Evolutionary conservation across 495 filamentous ascomycete genomes (phyloP).

Genomic region (Neurospora hispaniola): DNA sequence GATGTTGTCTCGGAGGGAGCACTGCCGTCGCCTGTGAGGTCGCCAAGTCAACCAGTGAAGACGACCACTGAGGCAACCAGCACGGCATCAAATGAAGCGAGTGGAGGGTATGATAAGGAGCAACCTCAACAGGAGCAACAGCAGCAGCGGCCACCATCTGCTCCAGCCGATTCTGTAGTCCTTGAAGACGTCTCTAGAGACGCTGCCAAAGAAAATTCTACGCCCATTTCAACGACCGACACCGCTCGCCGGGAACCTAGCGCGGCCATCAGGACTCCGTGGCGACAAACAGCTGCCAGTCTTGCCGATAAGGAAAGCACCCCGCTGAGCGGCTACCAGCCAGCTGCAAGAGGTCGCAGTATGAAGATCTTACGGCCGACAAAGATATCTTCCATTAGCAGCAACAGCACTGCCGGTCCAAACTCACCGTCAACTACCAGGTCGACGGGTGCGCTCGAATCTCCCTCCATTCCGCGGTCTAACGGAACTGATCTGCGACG

Average conservation of each 20-base stretch:
- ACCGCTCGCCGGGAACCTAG: conserved; percentile 34
- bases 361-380: conserved; percentile 74
- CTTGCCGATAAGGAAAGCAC: conserved; percentile 40
- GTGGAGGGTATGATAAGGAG: conserved; percentile 26
- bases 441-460: conserved; percentile 38
- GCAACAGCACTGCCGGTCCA: conserved; percentile 9
- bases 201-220: conserved; percentile 21
- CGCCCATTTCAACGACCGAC: conserved; percentile 14
- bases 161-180: background rate
- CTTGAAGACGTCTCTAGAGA: background rate
- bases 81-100: conserved; percentile 28
- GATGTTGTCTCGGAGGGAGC: conserved; percentile 14
- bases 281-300: conserved; percentile 49
- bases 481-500: conserved; percentile 23
- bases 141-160: conserved; percentile 5
- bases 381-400: conserved; percentile 23
- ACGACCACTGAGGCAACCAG: conserved; percentile 20
- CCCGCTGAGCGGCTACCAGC: conserved; percentile 46
- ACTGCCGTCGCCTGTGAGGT: conserved; percentile 20
- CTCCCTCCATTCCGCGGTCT: conserved; percentile 21
- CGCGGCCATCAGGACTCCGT: conserved; percentile 52
- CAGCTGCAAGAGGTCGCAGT: conserved; percentile 43
- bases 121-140: conserved; percentile 11
- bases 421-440: conserved; percentile 33
- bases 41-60: conserved; percentile 21